These are phyloP conservation scores for Hypoxylon sp. DNA, from an alignment of 2,329 filamentous ascomycete genomes.

Conservation along the genomic window DNA sequence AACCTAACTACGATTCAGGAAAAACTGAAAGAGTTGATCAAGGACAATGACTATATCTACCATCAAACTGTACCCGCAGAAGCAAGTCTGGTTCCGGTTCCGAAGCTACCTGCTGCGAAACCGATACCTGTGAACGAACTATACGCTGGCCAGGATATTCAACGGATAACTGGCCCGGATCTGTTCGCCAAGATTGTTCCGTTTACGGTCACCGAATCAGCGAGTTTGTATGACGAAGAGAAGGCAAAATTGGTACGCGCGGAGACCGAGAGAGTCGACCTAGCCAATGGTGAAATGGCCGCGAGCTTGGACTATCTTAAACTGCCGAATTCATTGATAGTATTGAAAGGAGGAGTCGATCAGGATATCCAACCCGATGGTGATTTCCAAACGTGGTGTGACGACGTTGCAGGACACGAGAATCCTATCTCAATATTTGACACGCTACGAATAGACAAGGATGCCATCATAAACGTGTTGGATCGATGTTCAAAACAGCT, in stretches of 20 bases:
- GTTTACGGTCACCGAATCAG: slow-evolving; percentile 93
- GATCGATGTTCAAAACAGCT: slow-evolving; percentile 87
- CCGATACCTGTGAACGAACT: slow-evolving; percentile 96
- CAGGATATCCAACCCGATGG: slow-evolving; percentile 88
- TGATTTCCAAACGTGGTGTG: slow-evolving; percentile 93
- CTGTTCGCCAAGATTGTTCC: slow-evolving; percentile 97
- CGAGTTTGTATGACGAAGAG: slow-evolving; percentile 97
- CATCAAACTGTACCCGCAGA: slow-evolving; percentile 91
- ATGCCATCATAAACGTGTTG: slow-evolving; percentile 74
- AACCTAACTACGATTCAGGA: slow-evolving; percentile 84
- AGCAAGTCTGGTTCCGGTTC: slow-evolving; percentile 79
- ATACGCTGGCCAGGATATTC: slow-evolving; percentile 96
- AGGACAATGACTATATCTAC: slow-evolving; percentile 99
- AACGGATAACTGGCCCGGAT: slow-evolving; percentile 94
- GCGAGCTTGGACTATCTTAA: slow-evolving; percentile 94
- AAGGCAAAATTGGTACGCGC: slow-evolving; percentile 95
- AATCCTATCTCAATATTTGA: slow-evolving; percentile 83
- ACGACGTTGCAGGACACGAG: slow-evolving; percentile 87
- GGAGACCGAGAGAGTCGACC: slow-evolving; percentile 91
- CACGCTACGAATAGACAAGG: slow-evolving; percentile 78
- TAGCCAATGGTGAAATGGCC: slow-evolving; percentile 94
- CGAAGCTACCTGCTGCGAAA: slow-evolving; percentile 94
- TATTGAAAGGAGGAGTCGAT: slow-evolving; percentile 91
- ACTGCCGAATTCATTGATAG: slow-evolving; percentile 85
- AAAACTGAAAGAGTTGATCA: slow-evolving; percentile 76